A percentile compares a stretch with the other conserved stretches of the same genome.
These are phyloP conservation scores for Astrothelium macrocarpum DNA, from an alignment of 495 filamentous ascomycete genomes.

Conservation along the genomic window DNA sequence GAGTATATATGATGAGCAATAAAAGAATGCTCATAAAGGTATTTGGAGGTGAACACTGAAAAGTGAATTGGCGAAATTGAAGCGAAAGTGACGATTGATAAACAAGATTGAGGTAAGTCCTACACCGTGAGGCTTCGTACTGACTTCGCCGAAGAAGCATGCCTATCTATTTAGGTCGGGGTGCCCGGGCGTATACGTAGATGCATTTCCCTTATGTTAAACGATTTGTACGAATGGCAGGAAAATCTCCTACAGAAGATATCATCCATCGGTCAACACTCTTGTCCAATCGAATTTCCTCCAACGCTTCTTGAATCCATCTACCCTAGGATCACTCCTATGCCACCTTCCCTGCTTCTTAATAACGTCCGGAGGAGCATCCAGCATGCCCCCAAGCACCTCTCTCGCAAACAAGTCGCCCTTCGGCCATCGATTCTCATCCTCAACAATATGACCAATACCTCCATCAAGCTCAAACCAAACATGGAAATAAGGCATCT, in stretches of 20 bases:
- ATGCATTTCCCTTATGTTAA: too few relatives aligned
- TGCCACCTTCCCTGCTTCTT: constrained; percentile 87
- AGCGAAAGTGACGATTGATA: too few relatives aligned
- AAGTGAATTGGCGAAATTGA: too few relatives aligned
- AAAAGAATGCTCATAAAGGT: too few relatives aligned
- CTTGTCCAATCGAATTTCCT: constrained; percentile 94
- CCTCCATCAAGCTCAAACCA: constrained; percentile 94
- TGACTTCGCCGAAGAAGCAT: too few relatives aligned
- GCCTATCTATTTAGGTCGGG: too few relatives aligned
- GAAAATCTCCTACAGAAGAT: neutral
- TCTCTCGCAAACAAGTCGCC: constrained; percentile 92
- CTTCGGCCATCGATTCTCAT: constrained; percentile 75
- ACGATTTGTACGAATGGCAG: neutral
- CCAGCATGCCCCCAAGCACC: constrained; percentile 87
- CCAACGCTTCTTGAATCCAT: constrained; percentile 77
- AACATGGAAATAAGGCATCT: constrained; percentile 98
- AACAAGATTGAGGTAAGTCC: too few relatives aligned
- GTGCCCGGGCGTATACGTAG: too few relatives aligned
- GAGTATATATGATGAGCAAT: too few relatives aligned
- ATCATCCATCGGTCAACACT: constrained; percentile 49
- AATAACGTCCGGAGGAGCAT: constrained; percentile 70
- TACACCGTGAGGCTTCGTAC: too few relatives aligned
- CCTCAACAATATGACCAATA: constrained; percentile 86
- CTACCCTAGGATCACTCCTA: constrained; percentile 62
- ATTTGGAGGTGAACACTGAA: too few relatives aligned